Evolutionary conservation across 768 basidiomycete genomes (phyloP).

Genomic region (Daedaleopsis sinensis): DNA sequence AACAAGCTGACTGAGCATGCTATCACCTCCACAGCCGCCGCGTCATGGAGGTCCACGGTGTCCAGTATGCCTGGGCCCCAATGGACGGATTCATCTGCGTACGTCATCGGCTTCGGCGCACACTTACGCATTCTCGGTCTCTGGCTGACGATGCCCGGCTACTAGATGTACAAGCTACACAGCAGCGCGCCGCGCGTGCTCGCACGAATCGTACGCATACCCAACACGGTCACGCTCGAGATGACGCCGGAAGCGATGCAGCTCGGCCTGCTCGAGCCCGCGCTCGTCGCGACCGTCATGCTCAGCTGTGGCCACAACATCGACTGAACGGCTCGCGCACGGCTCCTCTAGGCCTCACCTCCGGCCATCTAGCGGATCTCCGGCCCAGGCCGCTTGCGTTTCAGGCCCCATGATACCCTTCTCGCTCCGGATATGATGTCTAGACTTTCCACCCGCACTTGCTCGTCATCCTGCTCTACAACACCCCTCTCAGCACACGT

Average conservation of each 20-base stretch:
- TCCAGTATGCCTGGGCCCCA: constrained; percentile 59
- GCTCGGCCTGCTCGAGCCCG: constrained; percentile 54
- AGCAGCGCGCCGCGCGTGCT: constrained; percentile 38
- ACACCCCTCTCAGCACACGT: too few species aligned
- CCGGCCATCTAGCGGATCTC: too few species aligned
- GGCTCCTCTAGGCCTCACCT: too few species aligned
- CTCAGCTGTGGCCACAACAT: constrained; percentile 67
- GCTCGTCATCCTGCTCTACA: too few species aligned
- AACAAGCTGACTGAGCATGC: not conserved
- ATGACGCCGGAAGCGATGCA: constrained; percentile 58
- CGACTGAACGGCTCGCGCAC: constrained; percentile 38
- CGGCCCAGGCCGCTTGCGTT: too few species aligned
- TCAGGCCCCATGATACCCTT: not conserved
- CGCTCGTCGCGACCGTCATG: constrained; percentile 54
- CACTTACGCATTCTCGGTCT: not conserved
- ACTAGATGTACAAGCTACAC: constrained; percentile 50
- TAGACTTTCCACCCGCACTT: not conserved
- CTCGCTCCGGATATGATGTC: not conserved
- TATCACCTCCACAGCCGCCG: constrained; percentile 33
- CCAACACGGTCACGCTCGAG: constrained; percentile 52
- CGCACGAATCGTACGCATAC: constrained; percentile 51
- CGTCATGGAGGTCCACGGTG: constrained; percentile 53
- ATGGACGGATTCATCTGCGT: constrained; percentile 57
- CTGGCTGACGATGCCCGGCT: not conserved
- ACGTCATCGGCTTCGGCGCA: constrained; percentile 21